phyloP scores from a whole-genome alignment of 2,329 filamentous ascomycete genomes.

The Diplocarpon mali region DNA sequence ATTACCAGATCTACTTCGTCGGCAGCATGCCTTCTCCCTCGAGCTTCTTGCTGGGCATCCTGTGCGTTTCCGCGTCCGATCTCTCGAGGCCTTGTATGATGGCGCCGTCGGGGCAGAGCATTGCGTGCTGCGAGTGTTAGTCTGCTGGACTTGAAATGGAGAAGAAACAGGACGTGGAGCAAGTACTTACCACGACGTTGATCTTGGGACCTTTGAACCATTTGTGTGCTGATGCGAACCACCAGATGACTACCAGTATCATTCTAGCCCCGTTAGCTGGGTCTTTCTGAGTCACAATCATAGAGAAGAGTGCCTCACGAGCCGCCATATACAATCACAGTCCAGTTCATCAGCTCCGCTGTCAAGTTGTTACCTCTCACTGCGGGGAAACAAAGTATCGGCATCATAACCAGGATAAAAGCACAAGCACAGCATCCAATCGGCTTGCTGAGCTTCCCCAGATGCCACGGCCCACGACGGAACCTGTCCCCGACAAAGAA shows the following conservation, averaged over 20 bases:
- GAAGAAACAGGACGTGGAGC: not conserved
- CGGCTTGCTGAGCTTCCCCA: slow-evolving; percentile 45
- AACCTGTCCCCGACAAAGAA: slow-evolving; percentile 51
- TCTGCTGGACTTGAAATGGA: slow-evolving; percentile 2
- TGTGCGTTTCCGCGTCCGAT: slow-evolving; percentile 11
- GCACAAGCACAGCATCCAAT: slow-evolving; percentile 42
- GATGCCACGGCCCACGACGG: slow-evolving; percentile 52
- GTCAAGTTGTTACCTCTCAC: slow-evolving; percentile 41
- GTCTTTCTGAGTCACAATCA: not conserved
- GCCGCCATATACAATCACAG: slow-evolving; percentile 48
- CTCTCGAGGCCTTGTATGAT: slow-evolving; percentile 20
- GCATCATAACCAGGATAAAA: slow-evolving; percentile 55
- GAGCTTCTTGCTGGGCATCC: slow-evolving; percentile 12
- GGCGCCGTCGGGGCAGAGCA: slow-evolving; percentile 21
- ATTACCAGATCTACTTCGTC: slow-evolving; percentile 7
- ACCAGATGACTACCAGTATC: slow-evolving; percentile 45
- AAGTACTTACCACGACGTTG: slow-evolving; percentile 39
- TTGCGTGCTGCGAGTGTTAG: slow-evolving; percentile 21
- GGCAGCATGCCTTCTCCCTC: slow-evolving; percentile 12
- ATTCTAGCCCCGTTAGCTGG: slow-evolving; percentile 28
- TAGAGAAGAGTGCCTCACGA: slow-evolving; percentile 26
- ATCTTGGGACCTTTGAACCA: slow-evolving; percentile 59
- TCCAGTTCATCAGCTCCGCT: slow-evolving; percentile 51
- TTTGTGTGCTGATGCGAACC: slow-evolving; percentile 46
- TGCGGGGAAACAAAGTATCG: slow-evolving; percentile 51